Evolutionary conservation across 225 moss, liverwort and hornwort species (phyloP).

Genomic region (Physcomitrium patens): DNA sequence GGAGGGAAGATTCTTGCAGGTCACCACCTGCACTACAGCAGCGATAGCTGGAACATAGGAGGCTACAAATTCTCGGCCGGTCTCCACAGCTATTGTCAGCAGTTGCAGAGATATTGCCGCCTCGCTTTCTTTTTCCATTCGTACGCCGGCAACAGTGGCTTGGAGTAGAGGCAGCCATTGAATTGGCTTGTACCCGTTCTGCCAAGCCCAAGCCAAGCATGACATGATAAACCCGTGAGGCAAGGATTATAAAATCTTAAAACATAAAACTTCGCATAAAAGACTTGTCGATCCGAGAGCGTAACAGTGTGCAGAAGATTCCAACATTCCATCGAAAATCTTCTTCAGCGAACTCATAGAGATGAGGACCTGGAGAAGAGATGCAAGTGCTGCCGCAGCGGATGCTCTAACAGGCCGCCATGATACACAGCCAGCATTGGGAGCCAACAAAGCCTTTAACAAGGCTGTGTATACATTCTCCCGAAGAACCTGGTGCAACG

Average conservation of each 20-base stretch:
- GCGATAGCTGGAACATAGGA: constrained; percentile 57
- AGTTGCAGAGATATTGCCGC: constrained; percentile 54
- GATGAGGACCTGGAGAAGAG: constrained; percentile 52
- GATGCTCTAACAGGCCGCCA: constrained; percentile 73
- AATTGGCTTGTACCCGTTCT: constrained; percentile 59
- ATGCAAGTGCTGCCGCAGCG: constrained; percentile 54
- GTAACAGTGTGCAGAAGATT: background rate
- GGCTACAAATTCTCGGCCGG: constrained; percentile 47
- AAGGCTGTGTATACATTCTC: constrained; percentile 53
- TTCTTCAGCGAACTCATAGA: constrained; percentile 1
- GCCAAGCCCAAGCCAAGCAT: constrained; percentile 10
- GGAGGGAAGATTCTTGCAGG: constrained; percentile 46
- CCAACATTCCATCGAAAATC: background rate
- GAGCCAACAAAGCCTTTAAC: constrained; percentile 63
- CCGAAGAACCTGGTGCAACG: constrained; percentile 35
- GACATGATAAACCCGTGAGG: constrained; percentile 14
- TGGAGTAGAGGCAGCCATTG: constrained; percentile 67
- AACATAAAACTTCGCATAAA: background rate
- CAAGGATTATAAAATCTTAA: background rate
- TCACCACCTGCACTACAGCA: constrained; percentile 57
- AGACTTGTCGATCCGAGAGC: background rate
- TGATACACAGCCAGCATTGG: constrained; percentile 50
- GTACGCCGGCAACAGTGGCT: constrained; percentile 64
- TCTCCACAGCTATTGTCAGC: constrained; percentile 46
- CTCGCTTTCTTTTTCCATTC: constrained; percentile 58